Evolutionary conservation across 2,329 filamentous ascomycete species (phyloP).

Genomic region (Pseudocercospora fuligena): DNA sequence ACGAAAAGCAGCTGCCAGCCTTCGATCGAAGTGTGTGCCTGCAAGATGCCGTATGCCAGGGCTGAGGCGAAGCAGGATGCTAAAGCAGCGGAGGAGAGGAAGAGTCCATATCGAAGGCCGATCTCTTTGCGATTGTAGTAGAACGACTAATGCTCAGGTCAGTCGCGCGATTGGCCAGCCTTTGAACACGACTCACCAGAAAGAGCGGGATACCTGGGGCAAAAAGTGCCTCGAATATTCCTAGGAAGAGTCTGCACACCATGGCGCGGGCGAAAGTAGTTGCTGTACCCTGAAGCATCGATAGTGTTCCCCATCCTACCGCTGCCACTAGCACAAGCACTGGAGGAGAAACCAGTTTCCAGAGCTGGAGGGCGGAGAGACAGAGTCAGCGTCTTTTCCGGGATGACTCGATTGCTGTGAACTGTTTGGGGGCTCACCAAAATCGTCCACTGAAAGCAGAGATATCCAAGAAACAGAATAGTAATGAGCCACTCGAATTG

Average conservation of each 20-base stretch:
- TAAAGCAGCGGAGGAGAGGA: neutral
- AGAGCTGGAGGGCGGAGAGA: neutral
- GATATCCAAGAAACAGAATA: conserved; percentile 57
- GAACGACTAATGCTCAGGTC: conserved; percentile 1
- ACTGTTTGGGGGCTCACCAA: neutral
- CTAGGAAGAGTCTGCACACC: conserved; percentile 6
- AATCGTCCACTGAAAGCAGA: conserved; percentile 25
- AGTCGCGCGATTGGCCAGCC: neutral
- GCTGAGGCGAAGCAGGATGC: conserved; percentile 50
- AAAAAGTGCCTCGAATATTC: conserved; percentile 10
- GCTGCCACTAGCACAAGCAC: conserved; percentile 13
- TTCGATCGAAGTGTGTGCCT: conserved; percentile 59
- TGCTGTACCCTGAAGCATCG: conserved; percentile 19
- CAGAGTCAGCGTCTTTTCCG: too few relatives aligned
- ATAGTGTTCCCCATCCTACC: conserved; percentile 20
- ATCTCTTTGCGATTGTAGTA: conserved; percentile 15
- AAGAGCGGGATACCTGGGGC: conserved; percentile 8
- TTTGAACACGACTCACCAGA: neutral
- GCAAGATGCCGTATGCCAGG: conserved; percentile 66
- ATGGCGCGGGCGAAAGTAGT: conserved; percentile 16
- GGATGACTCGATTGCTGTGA: too few relatives aligned
- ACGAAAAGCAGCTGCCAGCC: conserved; percentile 67
- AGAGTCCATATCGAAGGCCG: conserved; percentile 4
- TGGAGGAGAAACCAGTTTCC: conserved; percentile 11
- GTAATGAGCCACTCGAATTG: conserved; percentile 57